Conservation (phyloP, 2,329 filamentous ascomycete species). For the Mycosphaerella arachidis region DNA sequence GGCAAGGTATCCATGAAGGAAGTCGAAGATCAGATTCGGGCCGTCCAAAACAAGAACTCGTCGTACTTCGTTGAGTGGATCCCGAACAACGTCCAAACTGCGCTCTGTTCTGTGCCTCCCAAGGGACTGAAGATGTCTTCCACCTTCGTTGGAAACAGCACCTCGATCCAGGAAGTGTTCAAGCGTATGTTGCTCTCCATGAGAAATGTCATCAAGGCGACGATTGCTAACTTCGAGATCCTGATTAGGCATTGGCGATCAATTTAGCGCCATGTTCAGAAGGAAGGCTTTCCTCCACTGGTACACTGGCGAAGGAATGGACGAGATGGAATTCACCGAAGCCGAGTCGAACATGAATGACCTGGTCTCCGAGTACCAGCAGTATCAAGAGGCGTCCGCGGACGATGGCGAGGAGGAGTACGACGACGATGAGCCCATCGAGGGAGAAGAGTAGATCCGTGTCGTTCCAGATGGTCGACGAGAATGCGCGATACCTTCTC, state of each 20-base stretch:
- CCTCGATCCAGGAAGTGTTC: constrained; percentile 99
- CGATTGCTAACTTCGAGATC: background rate
- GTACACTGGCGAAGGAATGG: constrained; percentile 99
- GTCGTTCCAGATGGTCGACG: no score
- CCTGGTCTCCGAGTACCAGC: constrained; percentile 98
- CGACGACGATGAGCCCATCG: constrained; percentile 72
- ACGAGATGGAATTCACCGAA: constrained; percentile 99
- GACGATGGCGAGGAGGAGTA: constrained; percentile 97
- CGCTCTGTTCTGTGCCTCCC: constrained; percentile 96
- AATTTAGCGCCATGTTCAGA: constrained; percentile 99
- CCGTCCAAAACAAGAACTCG: constrained; percentile 99
- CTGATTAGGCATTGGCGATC: constrained; percentile 66
- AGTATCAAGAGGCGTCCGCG: constrained; percentile 98
- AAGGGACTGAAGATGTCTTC: constrained; percentile 98
- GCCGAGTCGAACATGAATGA: constrained; percentile 99
- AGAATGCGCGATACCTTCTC: no score
- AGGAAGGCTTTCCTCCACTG: constrained; percentile 99
- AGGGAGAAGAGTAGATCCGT: constrained; percentile 62
- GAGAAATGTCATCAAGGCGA: background rate
- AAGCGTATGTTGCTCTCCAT: constrained; percentile 65
- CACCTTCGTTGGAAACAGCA: constrained; percentile 98
- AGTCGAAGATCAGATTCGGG: constrained; percentile 99
- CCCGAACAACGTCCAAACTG: constrained; percentile 99
- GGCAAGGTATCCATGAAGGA: constrained; percentile 99
- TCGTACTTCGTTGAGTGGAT: constrained; percentile 99